Conservation (phyloP, 148 eudicot genomes). For the Chenopodium berlandieri region DNA sequence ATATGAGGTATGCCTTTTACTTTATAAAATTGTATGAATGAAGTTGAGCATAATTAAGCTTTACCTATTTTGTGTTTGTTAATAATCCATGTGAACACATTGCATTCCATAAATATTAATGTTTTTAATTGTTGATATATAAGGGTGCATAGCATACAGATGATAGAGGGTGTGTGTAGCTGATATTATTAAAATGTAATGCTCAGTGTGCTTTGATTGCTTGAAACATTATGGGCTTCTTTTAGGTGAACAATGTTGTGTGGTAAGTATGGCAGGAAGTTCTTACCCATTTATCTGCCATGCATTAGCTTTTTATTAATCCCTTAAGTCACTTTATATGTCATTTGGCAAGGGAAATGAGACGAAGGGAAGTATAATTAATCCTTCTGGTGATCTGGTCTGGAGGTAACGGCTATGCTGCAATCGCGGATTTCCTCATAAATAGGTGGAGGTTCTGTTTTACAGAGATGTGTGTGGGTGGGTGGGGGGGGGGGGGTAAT, state of each 20-base stretch:
- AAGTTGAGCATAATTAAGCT: background rate
- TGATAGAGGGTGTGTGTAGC: background rate
- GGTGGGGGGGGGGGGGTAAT: background rate
- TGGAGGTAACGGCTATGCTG: background rate
- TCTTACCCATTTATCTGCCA: background rate
- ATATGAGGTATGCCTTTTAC: conserved; percentile 51
- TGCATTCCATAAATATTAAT: background rate
- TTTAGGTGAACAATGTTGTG: background rate
- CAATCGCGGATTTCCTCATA: background rate
- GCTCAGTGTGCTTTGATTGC: background rate
- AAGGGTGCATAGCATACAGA: background rate
- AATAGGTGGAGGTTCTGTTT: background rate
- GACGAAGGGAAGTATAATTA: background rate
- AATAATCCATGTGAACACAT: background rate
- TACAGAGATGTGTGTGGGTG: background rate
- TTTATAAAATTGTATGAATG: background rate
- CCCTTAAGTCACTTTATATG: background rate
- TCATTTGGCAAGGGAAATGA: background rate
- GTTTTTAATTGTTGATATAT: background rate
- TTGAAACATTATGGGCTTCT: background rate
- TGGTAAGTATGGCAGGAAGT: background rate
- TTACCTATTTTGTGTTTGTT: background rate
- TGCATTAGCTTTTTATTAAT: background rate
- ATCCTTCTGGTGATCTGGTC: background rate
- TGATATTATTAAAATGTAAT: background rate